Evolutionary conservation across 345 rosid species (phyloP), one percentile per base, ranked within the genome.

Genomic region (Lagerstroemia speciosa): DNA sequence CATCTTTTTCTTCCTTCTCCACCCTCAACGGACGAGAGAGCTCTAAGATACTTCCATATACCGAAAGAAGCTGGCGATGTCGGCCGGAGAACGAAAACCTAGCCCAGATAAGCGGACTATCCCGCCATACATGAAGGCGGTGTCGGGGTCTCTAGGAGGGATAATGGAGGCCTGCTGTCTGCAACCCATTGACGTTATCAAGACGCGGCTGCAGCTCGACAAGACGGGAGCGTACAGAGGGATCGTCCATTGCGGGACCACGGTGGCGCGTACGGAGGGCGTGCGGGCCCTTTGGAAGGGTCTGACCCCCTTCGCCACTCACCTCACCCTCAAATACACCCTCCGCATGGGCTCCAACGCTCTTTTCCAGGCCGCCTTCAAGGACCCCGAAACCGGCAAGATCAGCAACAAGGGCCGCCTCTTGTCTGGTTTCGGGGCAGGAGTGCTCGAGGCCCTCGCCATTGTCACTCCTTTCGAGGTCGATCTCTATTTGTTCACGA

Each of bases 401-500:
- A 62, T 94, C 45, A 88, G 86, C 53, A 85, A 85, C 65, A 79
- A 68, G 0, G 91, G 81, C 37, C 73, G 97, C 66, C 32, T 89
- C 31, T 41, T 89, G 32, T 76, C 99, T 22, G 97, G 99, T 19
- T 91, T 94, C 64, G 99, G 97, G 43, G 97, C 99, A 37, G 96
- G 97, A 2, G 99, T 94, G 66, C 91, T 89, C 2, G 99, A 94
- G 77, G 97, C 96, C 61, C 96, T 94, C 66, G 91, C 76, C 63
- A 85, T 94, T 68, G 97, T 94, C 26, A 89, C 99, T 32, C 99
- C 99, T 8, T 94, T 94, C 64, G 97, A 94, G 96, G 97, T 89
- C 36, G 41, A 8, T 27, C 34, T 53, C 60, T 19, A 8, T 30
- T 33, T 58, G 37, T 12, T 24, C 32, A 14, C 33, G 11, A 55